Base-by-base conservation (phyloP, 2,329 filamentous ascomycete species). In the Exophiala oligosperma region DNA sequence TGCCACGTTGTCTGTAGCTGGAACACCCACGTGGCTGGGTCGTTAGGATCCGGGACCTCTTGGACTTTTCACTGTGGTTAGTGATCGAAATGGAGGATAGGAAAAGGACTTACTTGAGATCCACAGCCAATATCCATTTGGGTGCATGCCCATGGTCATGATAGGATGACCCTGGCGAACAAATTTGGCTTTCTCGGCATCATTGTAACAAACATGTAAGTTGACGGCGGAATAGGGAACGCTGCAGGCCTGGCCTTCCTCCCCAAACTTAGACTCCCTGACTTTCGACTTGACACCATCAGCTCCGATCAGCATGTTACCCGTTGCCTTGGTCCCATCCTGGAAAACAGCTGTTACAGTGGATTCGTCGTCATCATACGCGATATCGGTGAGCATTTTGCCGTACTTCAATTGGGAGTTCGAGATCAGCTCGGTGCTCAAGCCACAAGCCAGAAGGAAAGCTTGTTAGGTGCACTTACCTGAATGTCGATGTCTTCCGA, bases 1-100 rank as follows among this genome's bases (percentile, higher is more conserved):
- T 64, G 47, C 67, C 67, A 69, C n/a, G 61, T 61, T 59, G 62
- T 64, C n/a, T 61, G 65, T 4, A 67, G 46, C 35, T 69, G 66
- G 49, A 72, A 72, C 4, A 65, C 66, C 70, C 69, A 72, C 11
- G 65, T 68, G 35, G 68, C 65, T 2, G 69, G 69, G n/a, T 63
- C 52, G 38, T 63, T 54, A 1, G 66, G 65, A 26, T 70, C 63
- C 21, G 59, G 60, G 3, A 61, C 65, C 28, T 70, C 64, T 32
- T 70, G 69, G 50, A 71, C 61, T 64, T 38, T 17, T 14, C n/a
- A 21, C 7, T n/a, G 41, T 21, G 17, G 38, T 61, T 28, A 60
- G 53, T 21, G 24, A 56, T 46, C n/a, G 28, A 4, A 2, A 49
- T 28, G 21, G 11, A 17, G 21, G 35, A 41, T 12, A 23, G 24